A percentile compares a stretch with the other conserved stretches of the same genome.
These are phyloP conservation scores for Phaseolus coccineus DNA, from an alignment of 331 rosid genomes.

Conservation along the genomic window DNA sequence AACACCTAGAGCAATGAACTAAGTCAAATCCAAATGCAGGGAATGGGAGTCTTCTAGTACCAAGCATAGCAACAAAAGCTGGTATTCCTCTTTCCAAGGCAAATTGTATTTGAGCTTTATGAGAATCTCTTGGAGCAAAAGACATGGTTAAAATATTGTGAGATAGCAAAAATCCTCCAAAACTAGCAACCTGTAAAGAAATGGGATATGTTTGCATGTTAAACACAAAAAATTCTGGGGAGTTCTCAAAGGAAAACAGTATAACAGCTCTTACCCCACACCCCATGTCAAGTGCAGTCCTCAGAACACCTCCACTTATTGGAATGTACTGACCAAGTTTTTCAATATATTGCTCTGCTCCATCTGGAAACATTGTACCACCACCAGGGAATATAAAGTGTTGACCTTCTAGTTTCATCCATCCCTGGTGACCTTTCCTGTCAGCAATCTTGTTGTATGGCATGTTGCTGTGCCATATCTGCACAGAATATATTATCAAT, in stretches of 20 bases:
- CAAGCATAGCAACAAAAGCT: constrained; percentile 97
- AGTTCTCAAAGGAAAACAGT: constrained; percentile 40
- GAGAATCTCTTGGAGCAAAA: constrained; percentile 99
- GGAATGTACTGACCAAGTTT: constrained; percentile 93
- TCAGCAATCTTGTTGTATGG: constrained; percentile 96
- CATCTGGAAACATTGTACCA: constrained; percentile 98
- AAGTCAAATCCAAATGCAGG: constrained; percentile 89
- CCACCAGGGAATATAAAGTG: constrained; percentile 96
- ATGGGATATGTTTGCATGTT: constrained; percentile 23
- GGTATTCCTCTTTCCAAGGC: constrained; percentile 97
- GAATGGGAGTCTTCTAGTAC: constrained; percentile 91
- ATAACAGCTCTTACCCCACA: constrained; percentile 77
- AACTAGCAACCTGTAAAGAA: constrained; percentile 91
- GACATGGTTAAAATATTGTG: constrained; percentile 78
- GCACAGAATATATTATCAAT: constrained; percentile 39
- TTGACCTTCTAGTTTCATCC: constrained; percentile 93
- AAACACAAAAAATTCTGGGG: constrained; percentile 17
- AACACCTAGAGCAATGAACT: constrained; percentile 95
- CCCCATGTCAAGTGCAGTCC: constrained; percentile 98
- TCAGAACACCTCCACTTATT: constrained; percentile 65
- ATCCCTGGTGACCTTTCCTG: constrained; percentile 98
- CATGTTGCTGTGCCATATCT: constrained; percentile 96
- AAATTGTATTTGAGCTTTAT: constrained; percentile 96
- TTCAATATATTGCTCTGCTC: constrained; percentile 88
- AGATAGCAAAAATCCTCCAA: constrained; percentile 85